Evolutionary conservation across 164 flowering plant species (phyloP).

Genomic region (grape (Vitis vinifera)): DNA sequence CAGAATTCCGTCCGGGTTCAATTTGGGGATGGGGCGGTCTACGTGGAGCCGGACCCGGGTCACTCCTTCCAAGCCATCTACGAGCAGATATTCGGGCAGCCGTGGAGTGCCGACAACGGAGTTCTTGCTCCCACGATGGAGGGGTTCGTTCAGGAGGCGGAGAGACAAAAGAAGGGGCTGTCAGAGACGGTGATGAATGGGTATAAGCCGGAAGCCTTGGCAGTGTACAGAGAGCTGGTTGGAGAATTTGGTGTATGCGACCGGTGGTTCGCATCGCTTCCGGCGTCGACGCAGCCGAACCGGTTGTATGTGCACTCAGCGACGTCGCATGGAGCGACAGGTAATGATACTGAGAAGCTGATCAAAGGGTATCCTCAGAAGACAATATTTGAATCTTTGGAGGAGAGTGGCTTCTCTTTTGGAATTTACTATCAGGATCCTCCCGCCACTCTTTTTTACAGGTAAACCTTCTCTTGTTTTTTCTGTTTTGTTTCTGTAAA

Average conservation of each 20-base stretch:
- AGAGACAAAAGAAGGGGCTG: slow-evolving; percentile 36
- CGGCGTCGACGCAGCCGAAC: slow-evolving; percentile 82
- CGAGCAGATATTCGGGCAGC: slow-evolving; percentile 35
- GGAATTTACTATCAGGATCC: slow-evolving; percentile 73
- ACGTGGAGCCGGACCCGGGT: slow-evolving; percentile 69
- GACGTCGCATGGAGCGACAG: slow-evolving; percentile 59
- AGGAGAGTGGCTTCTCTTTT: slow-evolving; percentile 60
- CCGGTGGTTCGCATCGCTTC: slow-evolving; percentile 80
- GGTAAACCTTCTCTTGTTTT: too few relatives aligned
- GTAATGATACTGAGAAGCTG: slow-evolving; percentile 50
- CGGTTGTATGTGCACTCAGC: slow-evolving; percentile 80
- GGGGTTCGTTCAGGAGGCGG: slow-evolving; percentile 80
- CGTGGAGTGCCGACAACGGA: slow-evolving; percentile 21
- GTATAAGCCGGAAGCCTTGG: slow-evolving; percentile 57
- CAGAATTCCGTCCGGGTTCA: slow-evolving; percentile 34
- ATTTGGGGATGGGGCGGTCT: slow-evolving; percentile 43
- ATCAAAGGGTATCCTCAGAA: slow-evolving; percentile 68
- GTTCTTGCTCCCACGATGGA: slow-evolving; percentile 45
- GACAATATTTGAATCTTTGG: slow-evolving; percentile 77
- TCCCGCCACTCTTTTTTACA: slow-evolving; percentile 29
- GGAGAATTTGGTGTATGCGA: slow-evolving; percentile 72
- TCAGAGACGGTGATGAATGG: slow-evolving; percentile 77
- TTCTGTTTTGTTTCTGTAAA: too few relatives aligned
- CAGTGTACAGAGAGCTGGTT: slow-evolving; percentile 63
- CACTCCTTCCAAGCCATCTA: slow-evolving; percentile 70